Evolutionary conservation across 352 stramenopile species (phyloP).

Genomic region (Peronospora farinosa): DNA sequence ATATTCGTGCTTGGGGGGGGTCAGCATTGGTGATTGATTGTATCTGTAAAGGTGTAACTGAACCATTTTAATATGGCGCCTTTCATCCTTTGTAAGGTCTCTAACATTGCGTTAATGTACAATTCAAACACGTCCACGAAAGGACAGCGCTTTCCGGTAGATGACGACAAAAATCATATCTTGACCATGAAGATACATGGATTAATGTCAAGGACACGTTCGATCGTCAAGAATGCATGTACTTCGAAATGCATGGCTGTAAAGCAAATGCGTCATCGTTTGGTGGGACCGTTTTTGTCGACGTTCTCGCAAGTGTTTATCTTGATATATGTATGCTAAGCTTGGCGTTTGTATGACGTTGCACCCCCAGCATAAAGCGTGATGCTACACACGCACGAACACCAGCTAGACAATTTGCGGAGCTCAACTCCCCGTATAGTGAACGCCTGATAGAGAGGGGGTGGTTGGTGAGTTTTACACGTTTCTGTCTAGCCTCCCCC

Average conservation of each 20-base stretch:
- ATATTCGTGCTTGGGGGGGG: too few species aligned
- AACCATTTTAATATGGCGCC: too few species aligned
- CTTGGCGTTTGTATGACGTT: conserved; percentile 10
- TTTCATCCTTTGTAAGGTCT: too few species aligned
- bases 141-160: too few species aligned
- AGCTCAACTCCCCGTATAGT: conserved; percentile 4
- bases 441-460: conserved; percentile 8
- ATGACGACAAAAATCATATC: too few species aligned
- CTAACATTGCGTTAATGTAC: too few species aligned
- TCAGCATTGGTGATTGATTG: too few species aligned
- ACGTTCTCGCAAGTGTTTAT: not conserved
- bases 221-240: not conserved
- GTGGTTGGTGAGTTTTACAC: conserved; percentile 34
- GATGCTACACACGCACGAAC: conserved; percentile 13
- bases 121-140: too few species aligned
- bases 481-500: conserved; percentile 27
- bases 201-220: not conserved
- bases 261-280: too few species aligned
- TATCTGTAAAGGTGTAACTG: too few species aligned
- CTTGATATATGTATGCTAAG: conserved; percentile 2
- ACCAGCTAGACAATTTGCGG: not conserved
- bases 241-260: not conserved
- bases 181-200: too few species aligned
- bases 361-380: conserved; percentile 4
- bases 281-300: not conserved